Evolutionary conservation across 495 filamentous ascomycete genomes (phyloP).

Genomic region (Penicillium paradoxum): DNA sequence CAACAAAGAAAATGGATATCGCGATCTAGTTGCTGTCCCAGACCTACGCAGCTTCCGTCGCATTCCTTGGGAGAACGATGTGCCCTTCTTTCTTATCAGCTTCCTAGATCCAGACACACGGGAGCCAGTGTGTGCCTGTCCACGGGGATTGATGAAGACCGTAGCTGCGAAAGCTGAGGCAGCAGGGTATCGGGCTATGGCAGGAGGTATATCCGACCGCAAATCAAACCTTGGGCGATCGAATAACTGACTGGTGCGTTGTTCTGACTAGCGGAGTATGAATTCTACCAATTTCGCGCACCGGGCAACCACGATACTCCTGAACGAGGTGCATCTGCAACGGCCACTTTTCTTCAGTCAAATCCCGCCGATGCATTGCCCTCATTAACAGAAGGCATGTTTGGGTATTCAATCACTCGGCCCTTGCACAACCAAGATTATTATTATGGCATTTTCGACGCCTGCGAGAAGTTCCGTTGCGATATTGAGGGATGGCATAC

Average conservation of each 20-base stretch:
- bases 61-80: slow-evolving; percentile 91
- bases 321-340: slow-evolving; percentile 62
- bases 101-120: slow-evolving; percentile 60
- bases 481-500: slow-evolving; percentile 96
- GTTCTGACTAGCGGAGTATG: slow-evolving; percentile 72
- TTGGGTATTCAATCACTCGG: slow-evolving; percentile 91
- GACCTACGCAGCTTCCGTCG: slow-evolving; percentile 79
- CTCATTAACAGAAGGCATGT: slow-evolving; percentile 90
- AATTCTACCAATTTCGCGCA: slow-evolving; percentile 90
- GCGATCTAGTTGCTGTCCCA: slow-evolving; percentile 78
- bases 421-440: slow-evolving; percentile 91
- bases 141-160: slow-evolving; percentile 67
- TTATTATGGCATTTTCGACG: slow-evolving; percentile 85
- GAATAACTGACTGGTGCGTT: not conserved
- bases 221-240: not conserved
- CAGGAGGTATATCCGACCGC: slow-evolving; percentile 62
- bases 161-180: slow-evolving; percentile 60
- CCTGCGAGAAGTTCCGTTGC: slow-evolving; percentile 75
- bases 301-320: slow-evolving; percentile 46
- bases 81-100: slow-evolving; percentile 89
- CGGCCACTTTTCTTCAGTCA: slow-evolving; percentile 65
- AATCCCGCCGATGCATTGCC: slow-evolving; percentile 71
- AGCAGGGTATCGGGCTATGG: slow-evolving; percentile 76
- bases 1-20: slow-evolving; percentile 90
- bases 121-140: slow-evolving; percentile 72